Base-by-base conservation (phyloP, 306 rosid genomes). In the Comarum palustre region DNA sequence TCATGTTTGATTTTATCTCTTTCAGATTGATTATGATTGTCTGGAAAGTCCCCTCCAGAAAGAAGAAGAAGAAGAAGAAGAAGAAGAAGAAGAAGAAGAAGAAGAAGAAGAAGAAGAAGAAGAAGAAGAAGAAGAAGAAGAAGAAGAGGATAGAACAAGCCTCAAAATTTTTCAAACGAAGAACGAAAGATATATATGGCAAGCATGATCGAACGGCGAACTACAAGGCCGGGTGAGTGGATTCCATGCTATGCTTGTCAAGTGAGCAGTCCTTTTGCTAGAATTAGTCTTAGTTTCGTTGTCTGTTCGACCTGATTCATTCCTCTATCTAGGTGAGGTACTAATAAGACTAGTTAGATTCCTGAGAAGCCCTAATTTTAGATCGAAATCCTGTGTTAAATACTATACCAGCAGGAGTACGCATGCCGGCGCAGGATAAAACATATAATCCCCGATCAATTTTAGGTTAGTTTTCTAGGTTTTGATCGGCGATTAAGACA, bases 231-330 rank as follows among this genome's bases (percentile, higher is more conserved):
- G 79, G 83, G 79, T 79, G 83, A 79, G 83, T 74, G 61, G 34
- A 70, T 32, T 80, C 77, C 68, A 34, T 80, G 80, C 79, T 71
- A 43, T 54, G 63, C 80, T 80, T 75, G 79, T 80, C 77, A 80
- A 80, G 22, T 80, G 80, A 75, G 38, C 64, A 80, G 83, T 55
- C 64, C 41, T 71, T 64, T 32, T 38, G 82, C 83, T 17, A 55
- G n/a, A n/a, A 64, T 63, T 31, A 80, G 34, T 50, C 83, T 70
- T 75, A 9, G 83, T 55, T 66, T 80, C 83, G 60, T 80, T 80
- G 83, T 80, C 83, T 80, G 83, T 80, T 80, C 80, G 83, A 75
- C 83, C 83, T 80, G 75, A 76, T 43, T 32, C 7, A 27, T 4
- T 14, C 20, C n/a, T 15, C 42, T 39, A 31, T 64, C 31, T 7